Evolutionary conservation across 83 land plant species (phyloP).

Genomic region (Picea mariana): DNA sequence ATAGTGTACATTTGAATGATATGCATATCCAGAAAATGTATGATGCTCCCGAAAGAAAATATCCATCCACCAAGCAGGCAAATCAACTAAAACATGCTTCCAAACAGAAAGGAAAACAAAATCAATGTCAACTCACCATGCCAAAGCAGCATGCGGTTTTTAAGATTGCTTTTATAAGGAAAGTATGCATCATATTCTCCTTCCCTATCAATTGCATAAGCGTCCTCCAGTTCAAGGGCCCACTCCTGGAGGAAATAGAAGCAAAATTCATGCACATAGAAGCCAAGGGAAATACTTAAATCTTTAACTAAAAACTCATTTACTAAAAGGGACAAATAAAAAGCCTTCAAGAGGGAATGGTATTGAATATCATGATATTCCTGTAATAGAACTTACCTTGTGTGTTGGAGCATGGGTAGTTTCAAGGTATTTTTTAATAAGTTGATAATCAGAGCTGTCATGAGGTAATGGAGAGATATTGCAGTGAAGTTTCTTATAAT

Average conservation of each 20-base stretch:
- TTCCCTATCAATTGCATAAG: conserved; percentile 79
- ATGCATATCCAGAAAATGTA: too few relatives aligned
- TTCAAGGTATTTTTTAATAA: conserved; percentile 72
- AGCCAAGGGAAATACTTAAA: neutral
- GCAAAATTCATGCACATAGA: neutral
- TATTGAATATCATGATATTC: too few relatives aligned
- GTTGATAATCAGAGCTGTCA: conserved; percentile 67
- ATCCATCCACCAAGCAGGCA: too few relatives aligned
- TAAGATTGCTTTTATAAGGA: conserved; percentile 49
- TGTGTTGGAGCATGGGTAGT: conserved; percentile 96
- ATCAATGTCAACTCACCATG: too few relatives aligned
- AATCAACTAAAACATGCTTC: too few relatives aligned
- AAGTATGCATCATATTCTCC: conserved; percentile 80
- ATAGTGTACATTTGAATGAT: too few relatives aligned
- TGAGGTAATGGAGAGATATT: conserved; percentile 69
- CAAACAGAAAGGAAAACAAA: too few relatives aligned
- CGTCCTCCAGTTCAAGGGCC: conserved; percentile 81
- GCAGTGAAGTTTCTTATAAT: conserved; percentile 82
- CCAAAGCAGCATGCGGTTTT: conserved; percentile 92
- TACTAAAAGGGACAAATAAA: too few relatives aligned
- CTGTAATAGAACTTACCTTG: too few relatives aligned
- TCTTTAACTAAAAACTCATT: too few relatives aligned
- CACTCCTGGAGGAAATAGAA: conserved; percentile 50
- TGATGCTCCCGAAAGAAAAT: too few relatives aligned
- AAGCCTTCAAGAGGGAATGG: too few relatives aligned